A percentile compares a stretch with the other conserved stretches of the same genome.
Conservation (phyloP, 73 alveolate species). For the Symbiodinium pilosum region DNA sequence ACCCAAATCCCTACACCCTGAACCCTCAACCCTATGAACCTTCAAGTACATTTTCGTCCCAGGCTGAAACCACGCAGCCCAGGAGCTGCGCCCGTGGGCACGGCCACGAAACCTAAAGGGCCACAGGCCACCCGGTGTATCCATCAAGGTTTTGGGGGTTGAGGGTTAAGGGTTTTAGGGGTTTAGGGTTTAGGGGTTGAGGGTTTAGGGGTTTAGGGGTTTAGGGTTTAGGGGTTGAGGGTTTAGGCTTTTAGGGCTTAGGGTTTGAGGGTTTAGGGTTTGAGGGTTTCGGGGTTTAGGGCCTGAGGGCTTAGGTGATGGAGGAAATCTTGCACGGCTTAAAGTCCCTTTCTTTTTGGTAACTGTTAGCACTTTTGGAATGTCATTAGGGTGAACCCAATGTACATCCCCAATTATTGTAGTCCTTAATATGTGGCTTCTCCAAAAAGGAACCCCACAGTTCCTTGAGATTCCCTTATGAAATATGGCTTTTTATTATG, state of each 20-base stretch:
- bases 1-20: neutral
- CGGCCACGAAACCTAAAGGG: neutral
- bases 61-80: neutral
- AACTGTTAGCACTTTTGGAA: too few species aligned
- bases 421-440: too few species aligned
- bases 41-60: too few species aligned
- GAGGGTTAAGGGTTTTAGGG: neutral
- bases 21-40: neutral
- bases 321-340: too few species aligned
- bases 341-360: too few species aligned
- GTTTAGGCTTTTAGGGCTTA: neutral
- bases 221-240: neutral
- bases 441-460: too few species aligned
- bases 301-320: too few species aligned
- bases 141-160: neutral
- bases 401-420: too few species aligned
- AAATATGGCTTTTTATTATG: too few species aligned
- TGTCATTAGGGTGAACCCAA: too few species aligned
- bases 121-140: neutral
- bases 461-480: too few species aligned
- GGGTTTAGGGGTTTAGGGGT: neutral
- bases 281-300: too few species aligned
- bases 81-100: neutral
- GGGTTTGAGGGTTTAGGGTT: neutral
- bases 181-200: slow-evolving; percentile 2